Percentiles rank a stretch among this genome's conserved stretches.
Conservation (phyloP, 495 filamentous ascomycete species). For the Daldinia concentrica region DNA sequence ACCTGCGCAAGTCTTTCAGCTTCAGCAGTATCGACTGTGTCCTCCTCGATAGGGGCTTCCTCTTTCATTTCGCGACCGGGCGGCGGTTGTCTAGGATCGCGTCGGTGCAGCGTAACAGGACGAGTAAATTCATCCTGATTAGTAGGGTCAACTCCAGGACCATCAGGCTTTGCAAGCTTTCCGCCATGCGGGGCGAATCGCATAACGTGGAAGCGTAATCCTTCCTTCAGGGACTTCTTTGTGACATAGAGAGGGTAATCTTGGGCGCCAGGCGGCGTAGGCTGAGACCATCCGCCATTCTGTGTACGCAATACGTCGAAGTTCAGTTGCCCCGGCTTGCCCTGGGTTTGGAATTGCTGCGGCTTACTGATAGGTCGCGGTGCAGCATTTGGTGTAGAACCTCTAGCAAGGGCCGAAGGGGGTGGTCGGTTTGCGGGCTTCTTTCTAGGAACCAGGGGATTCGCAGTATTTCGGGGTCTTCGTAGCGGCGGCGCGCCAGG, state of each 20-base stretch:
- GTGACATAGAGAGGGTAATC: constrained; percentile 83
- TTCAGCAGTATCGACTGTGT: constrained; percentile 70
- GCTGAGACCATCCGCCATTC: constrained; percentile 70
- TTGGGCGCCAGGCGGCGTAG: constrained; percentile 59
- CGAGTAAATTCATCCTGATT: constrained; percentile 84
- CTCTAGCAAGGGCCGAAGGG: constrained; percentile 42
- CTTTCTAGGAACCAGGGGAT: constrained; percentile 76
- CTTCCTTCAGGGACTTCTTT: constrained; percentile 80
- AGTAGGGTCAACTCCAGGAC: constrained; percentile 68
- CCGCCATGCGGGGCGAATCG: constrained; percentile 61
- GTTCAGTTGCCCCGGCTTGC: constrained; percentile 22
- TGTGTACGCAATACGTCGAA: constrained; percentile 49
- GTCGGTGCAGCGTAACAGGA: constrained; percentile 86
- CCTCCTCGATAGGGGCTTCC: constrained; percentile 61
- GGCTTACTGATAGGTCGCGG: constrained; percentile 16
- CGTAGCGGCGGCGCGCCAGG: constrained; percentile 49
- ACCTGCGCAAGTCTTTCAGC: constrained; percentile 67
- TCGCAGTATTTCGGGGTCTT: constrained; percentile 61
- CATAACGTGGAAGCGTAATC: constrained; percentile 86
- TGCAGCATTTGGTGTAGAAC: not conserved
- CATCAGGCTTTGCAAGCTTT: constrained; percentile 45
- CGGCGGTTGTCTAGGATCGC: constrained; percentile 80
- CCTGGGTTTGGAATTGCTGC: constrained; percentile 8
- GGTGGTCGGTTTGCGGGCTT: constrained; percentile 49
- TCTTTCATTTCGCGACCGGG: constrained; percentile 62